These are phyloP conservation scores for Cladosporium cucumerinum DNA, from an alignment of 2,329 filamentous ascomycete species.

Conservation along the genomic window DNA sequence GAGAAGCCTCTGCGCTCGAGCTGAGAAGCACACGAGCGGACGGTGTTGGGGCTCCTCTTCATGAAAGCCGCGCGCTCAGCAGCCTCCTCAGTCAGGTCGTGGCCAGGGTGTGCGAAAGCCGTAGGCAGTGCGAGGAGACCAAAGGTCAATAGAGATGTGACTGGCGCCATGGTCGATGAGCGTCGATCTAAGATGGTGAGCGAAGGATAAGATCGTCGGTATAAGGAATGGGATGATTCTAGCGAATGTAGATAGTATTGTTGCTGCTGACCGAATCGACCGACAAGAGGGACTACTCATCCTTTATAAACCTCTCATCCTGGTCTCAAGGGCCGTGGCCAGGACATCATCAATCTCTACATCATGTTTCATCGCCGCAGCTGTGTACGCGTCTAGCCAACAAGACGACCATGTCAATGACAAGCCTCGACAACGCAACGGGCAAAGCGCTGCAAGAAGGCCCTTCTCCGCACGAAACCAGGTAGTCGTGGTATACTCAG, in stretches of 20 bases:
- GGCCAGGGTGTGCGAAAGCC: conserved; percentile 25
- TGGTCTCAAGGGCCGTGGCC: not conserved
- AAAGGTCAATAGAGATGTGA: conserved; percentile 9
- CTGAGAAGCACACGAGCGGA: conserved; percentile 23
- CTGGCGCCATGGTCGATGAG: conserved; percentile 7
- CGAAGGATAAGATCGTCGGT: not conserved
- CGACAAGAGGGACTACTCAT: not conserved
- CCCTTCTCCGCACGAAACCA: not conserved
- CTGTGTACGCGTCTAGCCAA: not conserved
- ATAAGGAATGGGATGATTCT: not conserved
- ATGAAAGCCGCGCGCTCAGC: conserved; percentile 24
- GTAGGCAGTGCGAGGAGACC: conserved; percentile 3
- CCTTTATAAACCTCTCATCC: not conserved
- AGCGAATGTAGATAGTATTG: not conserved
- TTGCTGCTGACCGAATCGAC: not conserved
- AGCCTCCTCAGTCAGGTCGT: conserved; percentile 21
- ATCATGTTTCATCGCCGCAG: not conserved
- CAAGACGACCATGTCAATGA: not conserved
- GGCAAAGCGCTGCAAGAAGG: not conserved
- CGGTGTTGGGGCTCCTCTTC: conserved; percentile 22
- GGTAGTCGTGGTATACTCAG: not conserved
- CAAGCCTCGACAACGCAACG: not conserved
- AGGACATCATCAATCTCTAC: not conserved
- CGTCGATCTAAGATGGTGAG: not conserved
- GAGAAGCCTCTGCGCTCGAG: conserved; percentile 23